Percentiles rank a stretch among this genome's conserved stretches.
These are phyloP conservation scores for Boechera stricta DNA, from an alignment of 345 rosid genomes.

Conservation along the genomic window DNA sequence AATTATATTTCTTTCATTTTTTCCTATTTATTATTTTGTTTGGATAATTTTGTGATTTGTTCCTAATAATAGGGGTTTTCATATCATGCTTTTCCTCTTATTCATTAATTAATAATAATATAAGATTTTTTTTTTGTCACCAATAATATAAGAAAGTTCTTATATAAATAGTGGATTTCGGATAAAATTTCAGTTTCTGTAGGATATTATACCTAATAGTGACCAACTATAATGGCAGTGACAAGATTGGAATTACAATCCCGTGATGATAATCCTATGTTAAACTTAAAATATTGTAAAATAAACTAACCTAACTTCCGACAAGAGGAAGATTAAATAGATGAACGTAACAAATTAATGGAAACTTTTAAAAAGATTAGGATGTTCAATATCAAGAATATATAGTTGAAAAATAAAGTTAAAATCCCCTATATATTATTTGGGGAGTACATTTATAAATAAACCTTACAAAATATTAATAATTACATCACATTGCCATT, in stretches of 20 bases:
- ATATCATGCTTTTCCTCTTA: neutral
- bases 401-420: neutral
- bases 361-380: neutral
- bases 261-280: neutral
- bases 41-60: neutral
- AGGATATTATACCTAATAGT: too few species aligned
- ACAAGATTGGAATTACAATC: neutral
- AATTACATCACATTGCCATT: too few species aligned
- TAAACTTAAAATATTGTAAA: neutral
- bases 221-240: too few species aligned
- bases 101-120: neutral
- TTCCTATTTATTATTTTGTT: neutral
- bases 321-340: neutral
- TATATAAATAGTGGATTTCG: too few species aligned
- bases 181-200: too few species aligned
- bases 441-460: too few species aligned
- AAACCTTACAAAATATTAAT: too few species aligned
- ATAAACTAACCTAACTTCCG: neutral
- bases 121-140: too few species aligned
- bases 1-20: neutral
- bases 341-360: neutral
- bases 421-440: too few species aligned
- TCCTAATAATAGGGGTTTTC: neutral
- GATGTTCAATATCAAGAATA: neutral
- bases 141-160: too few species aligned